These are phyloP conservation scores for Sphenostylis stenocarpa DNA, from an alignment of 306 rosid species.

Conservation along the genomic window DNA sequence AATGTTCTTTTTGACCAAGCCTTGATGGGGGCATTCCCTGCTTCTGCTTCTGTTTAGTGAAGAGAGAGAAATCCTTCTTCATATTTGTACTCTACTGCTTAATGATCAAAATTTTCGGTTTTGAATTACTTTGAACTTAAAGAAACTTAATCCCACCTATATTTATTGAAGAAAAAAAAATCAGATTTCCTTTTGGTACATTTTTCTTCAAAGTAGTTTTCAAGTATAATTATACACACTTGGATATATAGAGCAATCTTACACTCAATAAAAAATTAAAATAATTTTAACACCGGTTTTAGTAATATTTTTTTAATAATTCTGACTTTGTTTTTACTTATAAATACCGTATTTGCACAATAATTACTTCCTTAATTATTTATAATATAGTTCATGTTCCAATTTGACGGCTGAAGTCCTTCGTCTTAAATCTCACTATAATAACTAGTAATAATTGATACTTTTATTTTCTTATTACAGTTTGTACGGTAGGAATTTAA, in stretches of 20 bases:
- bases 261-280: neutral
- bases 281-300: neutral
- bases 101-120: neutral
- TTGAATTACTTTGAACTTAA: neutral
- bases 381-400: neutral
- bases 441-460: neutral
- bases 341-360: neutral
- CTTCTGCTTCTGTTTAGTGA: too few species aligned
- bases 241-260: neutral
- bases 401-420: neutral
- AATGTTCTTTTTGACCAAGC: too few species aligned
- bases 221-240: neutral
- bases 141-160: neutral
- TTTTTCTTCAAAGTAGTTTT: neutral
- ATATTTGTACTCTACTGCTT: too few species aligned
- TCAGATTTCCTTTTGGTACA: neutral
- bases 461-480: neutral
- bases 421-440: neutral
- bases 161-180: neutral
- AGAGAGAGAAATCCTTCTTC: too few species aligned
- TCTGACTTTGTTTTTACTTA: neutral
- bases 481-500: neutral
- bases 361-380: neutral
- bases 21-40: too few species aligned
- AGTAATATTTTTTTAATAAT: neutral